Conservation (phyloP, 352 stramenopile genomes). For the Globisporangium ultimum region DNA sequence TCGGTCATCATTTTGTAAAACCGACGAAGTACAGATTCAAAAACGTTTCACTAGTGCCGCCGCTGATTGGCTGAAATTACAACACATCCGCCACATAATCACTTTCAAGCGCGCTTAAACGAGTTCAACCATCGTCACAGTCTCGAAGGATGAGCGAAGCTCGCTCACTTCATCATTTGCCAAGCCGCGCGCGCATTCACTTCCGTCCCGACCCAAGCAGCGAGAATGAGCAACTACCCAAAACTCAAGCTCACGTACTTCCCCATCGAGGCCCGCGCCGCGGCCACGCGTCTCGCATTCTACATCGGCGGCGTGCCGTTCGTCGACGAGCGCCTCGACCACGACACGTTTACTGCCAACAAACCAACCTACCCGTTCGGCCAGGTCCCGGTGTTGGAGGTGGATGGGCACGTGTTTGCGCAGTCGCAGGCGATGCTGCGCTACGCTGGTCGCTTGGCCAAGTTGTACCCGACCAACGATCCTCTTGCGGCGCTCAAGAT, state of each 20-base stretch:
- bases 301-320: conserved; percentile 55
- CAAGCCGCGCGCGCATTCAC: not conserved
- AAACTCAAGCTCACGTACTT: conserved; percentile 68
- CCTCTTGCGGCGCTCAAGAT: conserved; percentile 31
- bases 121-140: too few species aligned
- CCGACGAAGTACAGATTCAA: too few species aligned
- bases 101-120: too few species aligned
- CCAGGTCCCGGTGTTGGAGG: conserved; percentile 37
- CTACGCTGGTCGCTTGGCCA: conserved; percentile 47
- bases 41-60: too few species aligned
- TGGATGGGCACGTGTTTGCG: conserved; percentile 38
- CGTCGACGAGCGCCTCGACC: conserved; percentile 41
- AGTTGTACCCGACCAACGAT: conserved; percentile 41
- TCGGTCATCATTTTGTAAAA: too few species aligned
- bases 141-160: too few species aligned
- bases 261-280: conserved; percentile 25
- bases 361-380: conserved; percentile 46
- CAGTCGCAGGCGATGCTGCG: conserved; percentile 57
- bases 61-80: too few species aligned
- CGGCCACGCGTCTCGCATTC: conserved; percentile 48
- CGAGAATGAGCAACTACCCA: conserved; percentile 26
- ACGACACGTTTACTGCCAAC: conserved; percentile 26
- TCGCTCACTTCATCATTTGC: too few species aligned
- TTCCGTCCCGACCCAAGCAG: not conserved
- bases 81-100: too few species aligned